Evolutionary conservation across 2,329 filamentous ascomycete species (phyloP).

Genomic region (Claviceps cyperi): DNA sequence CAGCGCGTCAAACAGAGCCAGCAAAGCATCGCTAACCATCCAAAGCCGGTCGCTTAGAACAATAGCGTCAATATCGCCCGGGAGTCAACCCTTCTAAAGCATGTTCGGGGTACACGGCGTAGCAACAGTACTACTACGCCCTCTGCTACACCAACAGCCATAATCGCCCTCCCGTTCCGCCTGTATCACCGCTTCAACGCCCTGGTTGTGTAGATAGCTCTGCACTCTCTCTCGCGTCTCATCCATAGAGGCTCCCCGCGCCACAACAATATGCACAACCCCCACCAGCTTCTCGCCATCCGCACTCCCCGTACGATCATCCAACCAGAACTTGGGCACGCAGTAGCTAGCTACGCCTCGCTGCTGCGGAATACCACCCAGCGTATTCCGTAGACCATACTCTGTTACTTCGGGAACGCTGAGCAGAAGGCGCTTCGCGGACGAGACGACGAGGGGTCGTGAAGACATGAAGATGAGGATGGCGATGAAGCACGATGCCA

Average conservation of each 20-base stretch:
- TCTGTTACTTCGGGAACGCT: conserved; percentile 75
- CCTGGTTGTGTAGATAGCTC: conserved; percentile 53
- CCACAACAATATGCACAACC: conserved; percentile 73
- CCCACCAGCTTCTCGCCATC: conserved; percentile 50
- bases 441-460: conserved; percentile 72
- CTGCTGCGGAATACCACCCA: conserved; percentile 70
- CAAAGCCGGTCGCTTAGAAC: background rate
- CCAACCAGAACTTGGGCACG: conserved; percentile 84
- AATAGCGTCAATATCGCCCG: background rate
- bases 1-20: background rate
- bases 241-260: conserved; percentile 57
- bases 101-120: conserved; percentile 20
- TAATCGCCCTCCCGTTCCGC: conserved; percentile 71
- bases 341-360: conserved; percentile 76
- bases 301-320: conserved; percentile 43
- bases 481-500: conserved; percentile 88
- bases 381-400: conserved; percentile 72
- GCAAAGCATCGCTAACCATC: background rate
- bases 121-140: conserved; percentile 13
- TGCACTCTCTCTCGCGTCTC: conserved; percentile 70
- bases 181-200: conserved; percentile 74
- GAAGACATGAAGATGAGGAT: conserved; percentile 87
- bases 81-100: conserved; percentile 12
- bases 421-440: conserved; percentile 68
- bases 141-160: conserved; percentile 41